Base-by-base conservation (phyloP, 192 early-diverging fungal genomes). In the Mycoemilia scoparia region DNA sequence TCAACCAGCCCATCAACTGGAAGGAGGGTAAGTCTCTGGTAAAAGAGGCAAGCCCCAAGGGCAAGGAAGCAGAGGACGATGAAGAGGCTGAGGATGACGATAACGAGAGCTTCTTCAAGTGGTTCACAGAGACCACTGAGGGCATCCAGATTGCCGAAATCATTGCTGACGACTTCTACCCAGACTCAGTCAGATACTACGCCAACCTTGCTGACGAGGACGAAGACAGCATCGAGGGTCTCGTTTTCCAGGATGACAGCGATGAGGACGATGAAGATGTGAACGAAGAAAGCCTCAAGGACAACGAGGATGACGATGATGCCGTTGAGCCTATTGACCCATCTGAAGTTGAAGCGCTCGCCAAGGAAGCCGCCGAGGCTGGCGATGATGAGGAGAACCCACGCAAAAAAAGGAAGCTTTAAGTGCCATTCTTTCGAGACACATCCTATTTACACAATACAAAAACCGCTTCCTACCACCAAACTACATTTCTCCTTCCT, bases 131-230 rank as follows among this genome's bases (percentile, higher is more conserved):
- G 21, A 50, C 27, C 14, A 64, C 27, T 28, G 27, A 64, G 29
- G 60, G 60, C 38, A 54, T 54, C 7, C 50, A 57, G 7, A 36
- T 64, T 18, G 54, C 54, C 8, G 54, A 57, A 25, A 30, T 57
- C 20, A 53, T 57, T 33, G 60, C 54, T 30, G 57, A 64, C 14
- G 54, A 64, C 34, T 24, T 64, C 36, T 57, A 46, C 37, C 54
- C 85, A 21, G 86, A 86, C 29, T 85, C 90, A 16, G 92, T 93
- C 70, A 96, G 95, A 71, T 73, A 71, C 39, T 96, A 93, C 68
- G 84, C 89, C 54, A 76, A 49, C 13, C 63, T 55, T 9, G 71
- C 75, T 2, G 66, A 69, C 20, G 51, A 51, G 8, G 60, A 57
- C 25, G 76, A 73, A 26, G 80, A 84, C 19, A 69, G 76, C 10